Evolutionary conservation across 805 yeast genomes (phyloP).

Genomic region (Scheffersomyces coipomensis): DNA sequence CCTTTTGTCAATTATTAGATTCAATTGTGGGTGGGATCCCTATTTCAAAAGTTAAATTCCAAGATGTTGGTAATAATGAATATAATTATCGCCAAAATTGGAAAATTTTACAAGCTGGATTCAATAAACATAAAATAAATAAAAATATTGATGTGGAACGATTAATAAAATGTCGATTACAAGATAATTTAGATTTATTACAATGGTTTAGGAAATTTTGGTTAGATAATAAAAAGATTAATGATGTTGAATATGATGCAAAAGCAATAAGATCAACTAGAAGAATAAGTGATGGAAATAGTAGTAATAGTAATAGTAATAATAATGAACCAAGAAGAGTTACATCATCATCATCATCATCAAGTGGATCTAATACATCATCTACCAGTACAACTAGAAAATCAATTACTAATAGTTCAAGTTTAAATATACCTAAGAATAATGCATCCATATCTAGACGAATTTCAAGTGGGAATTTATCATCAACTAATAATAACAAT

Average conservation of each 20-base stretch:
- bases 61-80: conserved; percentile 58
- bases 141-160: conserved; percentile 78
- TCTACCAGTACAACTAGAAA: conserved; percentile 2
- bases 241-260: conserved; percentile 62
- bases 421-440: neutral
- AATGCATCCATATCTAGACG: neutral
- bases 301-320: neutral
- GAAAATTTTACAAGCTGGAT: conserved; percentile 83
- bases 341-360: conserved; percentile 6
- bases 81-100: conserved; percentile 78
- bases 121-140: conserved; percentile 66
- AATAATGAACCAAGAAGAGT: neutral
- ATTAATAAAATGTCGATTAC: conserved; percentile 82
- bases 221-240: conserved; percentile 70
- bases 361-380: conserved; percentile 5
- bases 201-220: conserved; percentile 90
- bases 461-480: neutral
- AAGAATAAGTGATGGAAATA: neutral
- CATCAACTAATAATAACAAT: neutral
- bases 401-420: neutral
- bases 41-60: conserved; percentile 71
- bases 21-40: conserved; percentile 82
- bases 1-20: conserved; percentile 89
- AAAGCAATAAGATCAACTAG: conserved; percentile 19
- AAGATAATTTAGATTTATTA: conserved; percentile 89